These are phyloP conservation scores for Canavalia gladiata DNA, from an alignment of 306 rosid species.

Conservation along the genomic window DNA sequence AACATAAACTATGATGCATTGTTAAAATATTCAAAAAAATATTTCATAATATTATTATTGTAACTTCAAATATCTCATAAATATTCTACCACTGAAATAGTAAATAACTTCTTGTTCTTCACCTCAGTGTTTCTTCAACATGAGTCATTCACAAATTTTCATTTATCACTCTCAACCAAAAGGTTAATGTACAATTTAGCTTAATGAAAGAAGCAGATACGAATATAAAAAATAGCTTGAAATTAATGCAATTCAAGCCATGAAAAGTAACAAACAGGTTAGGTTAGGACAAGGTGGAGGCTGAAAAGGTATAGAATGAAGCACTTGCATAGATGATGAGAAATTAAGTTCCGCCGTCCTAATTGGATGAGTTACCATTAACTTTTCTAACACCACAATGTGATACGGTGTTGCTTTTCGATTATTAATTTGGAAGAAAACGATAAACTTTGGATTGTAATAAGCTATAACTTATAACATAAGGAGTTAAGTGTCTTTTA, in stretches of 20 bases:
- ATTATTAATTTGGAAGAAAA: conserved; percentile 30
- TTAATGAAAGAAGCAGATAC: not conserved
- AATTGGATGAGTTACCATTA: conserved; percentile 10
- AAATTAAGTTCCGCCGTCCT: not conserved
- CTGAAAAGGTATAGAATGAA: not conserved
- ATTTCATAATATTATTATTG: no score
- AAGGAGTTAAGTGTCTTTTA: not conserved
- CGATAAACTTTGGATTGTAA: not conserved
- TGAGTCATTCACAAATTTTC: not conserved
- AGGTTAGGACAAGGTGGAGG: not conserved
- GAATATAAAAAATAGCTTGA: not conserved
- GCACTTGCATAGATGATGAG: not conserved
- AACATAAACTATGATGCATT: no score
- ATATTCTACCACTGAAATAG: not conserved
- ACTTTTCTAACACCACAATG: conserved; percentile 5
- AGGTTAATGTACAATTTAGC: not conserved
- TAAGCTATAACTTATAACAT: not conserved
- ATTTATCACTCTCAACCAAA: not conserved
- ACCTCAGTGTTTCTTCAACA: not conserved
- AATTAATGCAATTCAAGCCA: not conserved
- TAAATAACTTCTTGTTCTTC: not conserved
- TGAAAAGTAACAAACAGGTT: not conserved
- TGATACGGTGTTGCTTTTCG: not conserved
- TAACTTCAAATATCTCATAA: no score
- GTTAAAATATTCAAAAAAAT: no score